Evolutionary conservation across 2,329 filamentous ascomycete species (phyloP).

Genomic region (Trichoderma arundinaceum): DNA sequence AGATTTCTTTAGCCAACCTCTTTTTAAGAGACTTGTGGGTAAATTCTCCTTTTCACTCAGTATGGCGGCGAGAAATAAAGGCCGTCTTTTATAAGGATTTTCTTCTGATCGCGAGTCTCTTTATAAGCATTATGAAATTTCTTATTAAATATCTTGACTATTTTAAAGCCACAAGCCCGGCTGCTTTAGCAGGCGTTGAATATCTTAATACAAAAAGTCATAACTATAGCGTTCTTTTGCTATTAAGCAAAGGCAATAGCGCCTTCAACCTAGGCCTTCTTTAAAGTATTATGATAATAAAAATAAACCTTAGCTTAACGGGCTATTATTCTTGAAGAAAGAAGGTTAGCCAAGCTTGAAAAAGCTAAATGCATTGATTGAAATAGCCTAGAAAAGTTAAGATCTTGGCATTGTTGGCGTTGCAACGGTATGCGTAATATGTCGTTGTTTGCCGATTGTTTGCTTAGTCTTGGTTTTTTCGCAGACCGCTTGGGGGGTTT

Average conservation of each 20-base stretch:
- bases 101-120: conserved; percentile 7
- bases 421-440: not conserved
- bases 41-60: too few relatives aligned
- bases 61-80: too few relatives aligned
- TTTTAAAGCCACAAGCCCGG: not conserved
- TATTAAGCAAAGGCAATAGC: not conserved
- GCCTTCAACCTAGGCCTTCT: conserved; percentile 3
- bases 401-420: not conserved
- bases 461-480: not conserved
- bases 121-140: not conserved
- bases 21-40: not conserved
- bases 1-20: not conserved
- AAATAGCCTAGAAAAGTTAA: not conserved
- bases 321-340: not conserved
- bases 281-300: conserved; percentile 3
- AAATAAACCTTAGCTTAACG: not conserved
- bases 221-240: not conserved
- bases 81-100: not conserved
- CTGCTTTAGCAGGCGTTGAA: not conserved
- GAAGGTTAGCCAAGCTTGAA: not conserved
- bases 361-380: not conserved
- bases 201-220: not conserved
- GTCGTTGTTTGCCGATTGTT: not conserved
- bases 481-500: not conserved
- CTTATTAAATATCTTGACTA: not conserved